A percentile compares a stretch with the other conserved stretches of the same genome.
These are phyloP conservation scores for Patellifolia procumbens DNA, from an alignment of 179 eudicot genomes.

Conservation along the genomic window DNA sequence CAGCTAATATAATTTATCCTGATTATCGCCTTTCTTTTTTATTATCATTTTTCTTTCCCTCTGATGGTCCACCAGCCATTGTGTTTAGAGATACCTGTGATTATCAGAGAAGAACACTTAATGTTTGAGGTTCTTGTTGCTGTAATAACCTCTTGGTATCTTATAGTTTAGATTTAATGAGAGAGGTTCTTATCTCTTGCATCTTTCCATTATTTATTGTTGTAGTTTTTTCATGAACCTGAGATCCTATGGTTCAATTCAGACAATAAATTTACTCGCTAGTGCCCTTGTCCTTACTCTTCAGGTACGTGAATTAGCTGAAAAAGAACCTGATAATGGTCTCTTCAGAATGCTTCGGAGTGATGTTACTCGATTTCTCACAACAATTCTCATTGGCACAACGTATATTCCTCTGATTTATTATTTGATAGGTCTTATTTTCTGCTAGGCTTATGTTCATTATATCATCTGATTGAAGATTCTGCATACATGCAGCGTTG, in stretches of 20 bases:
- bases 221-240: background rate
- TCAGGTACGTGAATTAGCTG: slow-evolving; percentile 88
- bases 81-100: background rate
- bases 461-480: slow-evolving; percentile 30
- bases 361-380: slow-evolving; percentile 92
- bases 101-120: background rate
- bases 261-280: slow-evolving; percentile 5
- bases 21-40: background rate
- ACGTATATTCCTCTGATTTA: slow-evolving; percentile 54
- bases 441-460: slow-evolving; percentile 21
- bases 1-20: background rate
- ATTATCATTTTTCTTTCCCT: background rate
- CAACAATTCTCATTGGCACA: slow-evolving; percentile 97
- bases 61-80: background rate
- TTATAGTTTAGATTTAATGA: background rate
- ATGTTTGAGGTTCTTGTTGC: background rate
- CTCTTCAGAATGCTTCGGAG: slow-evolving; percentile 92
- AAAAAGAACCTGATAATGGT: slow-evolving; percentile 84
- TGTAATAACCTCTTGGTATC: background rate
- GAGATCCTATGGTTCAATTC: background rate
- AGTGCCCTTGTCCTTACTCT: slow-evolving; percentile 1
- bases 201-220: background rate
- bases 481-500: slow-evolving; percentile 63
- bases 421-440: background rate
- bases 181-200: background rate